A percentile compares a stretch with the other conserved stretches of the same genome.
These are phyloP conservation scores for Blakeslea trispora DNA, from an alignment of 371 early-diverging fungal species.

Conservation along the genomic window DNA sequence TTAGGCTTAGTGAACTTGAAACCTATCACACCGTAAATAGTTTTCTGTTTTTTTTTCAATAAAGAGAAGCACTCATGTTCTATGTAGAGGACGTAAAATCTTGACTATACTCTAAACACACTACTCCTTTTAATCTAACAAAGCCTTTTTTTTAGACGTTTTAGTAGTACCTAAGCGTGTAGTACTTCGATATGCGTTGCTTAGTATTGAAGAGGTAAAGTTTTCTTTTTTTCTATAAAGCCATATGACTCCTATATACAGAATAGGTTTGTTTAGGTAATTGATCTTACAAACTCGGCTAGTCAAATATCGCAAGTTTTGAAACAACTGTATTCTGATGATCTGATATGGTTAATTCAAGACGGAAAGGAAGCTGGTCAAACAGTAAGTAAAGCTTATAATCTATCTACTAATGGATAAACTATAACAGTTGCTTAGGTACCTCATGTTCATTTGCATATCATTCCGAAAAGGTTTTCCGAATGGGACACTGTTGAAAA, in stretches of 20 bases:
- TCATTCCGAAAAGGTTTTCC: conserved; percentile 15
- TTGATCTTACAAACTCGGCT: conserved; percentile 7
- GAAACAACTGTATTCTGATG: not conserved
- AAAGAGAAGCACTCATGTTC: not conserved
- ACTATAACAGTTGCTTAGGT: not conserved
- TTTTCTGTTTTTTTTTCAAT: not conserved
- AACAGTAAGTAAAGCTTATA: conserved; percentile 3
- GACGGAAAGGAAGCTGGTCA: conserved; percentile 17
- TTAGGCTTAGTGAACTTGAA: conserved; percentile 87
- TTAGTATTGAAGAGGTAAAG: conserved; percentile 7
- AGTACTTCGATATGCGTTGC: conserved; percentile 8
- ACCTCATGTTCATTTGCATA: conserved; percentile 14
- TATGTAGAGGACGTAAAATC: conserved; percentile 12
- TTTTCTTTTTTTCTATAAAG: not conserved
- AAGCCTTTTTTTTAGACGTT: conserved; percentile 15
- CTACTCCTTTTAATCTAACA: too few relatives aligned
- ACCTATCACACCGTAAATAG: conserved; percentile 72
- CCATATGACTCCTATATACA: conserved; percentile 6
- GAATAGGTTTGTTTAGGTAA: not conserved
- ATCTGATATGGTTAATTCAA: conserved; percentile 7
- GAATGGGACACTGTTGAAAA: conserved; percentile 4
- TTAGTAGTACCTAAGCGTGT: conserved; percentile 13
- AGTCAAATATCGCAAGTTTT: not conserved
- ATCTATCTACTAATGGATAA: too few relatives aligned
- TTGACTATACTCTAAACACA: not conserved